Evolutionary conservation across 768 basidiomycete species (phyloP), one percentile per base, ranked within the genome.

Genomic region (Filobasidium floriforme): DNA sequence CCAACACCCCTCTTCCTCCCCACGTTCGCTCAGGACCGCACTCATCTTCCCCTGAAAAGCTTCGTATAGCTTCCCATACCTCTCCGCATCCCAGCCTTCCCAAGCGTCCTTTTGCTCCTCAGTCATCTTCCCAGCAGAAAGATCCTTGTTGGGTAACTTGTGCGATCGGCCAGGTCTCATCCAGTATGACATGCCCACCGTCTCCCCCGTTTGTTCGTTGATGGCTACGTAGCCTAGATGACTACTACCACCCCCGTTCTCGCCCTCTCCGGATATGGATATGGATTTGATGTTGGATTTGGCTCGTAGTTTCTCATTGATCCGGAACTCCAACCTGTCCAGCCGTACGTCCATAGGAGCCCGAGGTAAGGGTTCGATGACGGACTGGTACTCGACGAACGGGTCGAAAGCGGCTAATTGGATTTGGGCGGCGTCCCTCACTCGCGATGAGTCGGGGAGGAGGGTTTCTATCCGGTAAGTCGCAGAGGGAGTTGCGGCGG

Each of bases 11-110:
- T 22, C 19, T 7, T 22, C 19, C 54, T 26, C 54, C 26, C 29
- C 5, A 4, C n/a, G 22, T 6, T 22, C 54, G 9, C 22, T 24
- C 54, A 57, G 26, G 9, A 63, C 61, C 44, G 59, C 52, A 41
- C 62, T 61, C 26, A 67, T 62, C 52, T 62, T 67, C 22, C 18
- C 55, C 43, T 67, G 66, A 41, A 67, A 67, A 19, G 66, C 66
- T 40, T 18, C 24, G 28, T 67, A 67, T 26, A 67, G 61, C 26
- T 37, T 40, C 14, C 44, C 49, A 32, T 67, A 67, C 61, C 43
- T 67, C 41, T 62, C 61, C 41, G 55, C 46, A 15, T 67, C 66
- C 26, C 44, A 55, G 18, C 43, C 49, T 26, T 61, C 43, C 52
- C 61, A 67, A 41, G 32, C 52, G 37, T 52, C 66, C 32, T 29